Conservation (phyloP, 805 yeast genomes). For the Cyberlindnera maritima region DNA sequence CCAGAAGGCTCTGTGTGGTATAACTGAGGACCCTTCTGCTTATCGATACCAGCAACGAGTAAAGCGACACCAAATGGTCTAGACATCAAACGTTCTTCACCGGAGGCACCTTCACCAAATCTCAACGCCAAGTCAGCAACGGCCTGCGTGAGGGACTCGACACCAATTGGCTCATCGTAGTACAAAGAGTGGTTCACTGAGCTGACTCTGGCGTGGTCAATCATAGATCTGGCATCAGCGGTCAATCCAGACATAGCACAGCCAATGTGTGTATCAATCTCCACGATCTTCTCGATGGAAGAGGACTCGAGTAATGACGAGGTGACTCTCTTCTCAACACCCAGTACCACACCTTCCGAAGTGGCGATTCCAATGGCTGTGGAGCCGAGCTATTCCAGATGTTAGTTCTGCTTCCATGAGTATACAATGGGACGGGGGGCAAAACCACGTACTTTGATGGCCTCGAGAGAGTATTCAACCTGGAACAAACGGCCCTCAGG, state of each 20-base stretch:
- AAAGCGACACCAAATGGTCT: constrained; percentile 99
- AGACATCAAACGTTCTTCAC: constrained; percentile 89
- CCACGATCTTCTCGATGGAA: constrained; percentile 94
- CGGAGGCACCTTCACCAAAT: constrained; percentile 96
- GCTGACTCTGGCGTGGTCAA: constrained; percentile 94
- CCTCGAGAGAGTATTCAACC: constrained; percentile 96
- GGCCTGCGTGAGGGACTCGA: constrained; percentile 91
- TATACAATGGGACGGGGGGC: background rate
- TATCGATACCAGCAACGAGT: constrained; percentile 90
- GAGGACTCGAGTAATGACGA: constrained; percentile 87
- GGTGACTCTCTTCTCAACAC: constrained; percentile 96
- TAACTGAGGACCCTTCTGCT: constrained; percentile 91
- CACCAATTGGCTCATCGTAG: constrained; percentile 89
- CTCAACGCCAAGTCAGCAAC: constrained; percentile 96
- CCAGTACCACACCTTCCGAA: constrained; percentile 91
- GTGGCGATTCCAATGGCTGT: constrained; percentile 98
- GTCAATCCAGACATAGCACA: constrained; percentile 99
- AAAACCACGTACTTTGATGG: constrained; percentile 64
- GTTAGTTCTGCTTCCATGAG: background rate
- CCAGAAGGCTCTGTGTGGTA: constrained; percentile 99
- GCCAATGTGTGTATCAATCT: constrained; percentile 90
- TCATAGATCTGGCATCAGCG: constrained; percentile 98
- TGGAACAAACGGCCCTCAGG: constrained; percentile 99
- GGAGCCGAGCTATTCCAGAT: constrained; percentile 56
- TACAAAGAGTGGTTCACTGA: constrained; percentile 84